These are phyloP conservation scores for Leucocoprinus leucothites DNA, from an alignment of 768 basidiomycete species.

Conservation along the genomic window DNA sequence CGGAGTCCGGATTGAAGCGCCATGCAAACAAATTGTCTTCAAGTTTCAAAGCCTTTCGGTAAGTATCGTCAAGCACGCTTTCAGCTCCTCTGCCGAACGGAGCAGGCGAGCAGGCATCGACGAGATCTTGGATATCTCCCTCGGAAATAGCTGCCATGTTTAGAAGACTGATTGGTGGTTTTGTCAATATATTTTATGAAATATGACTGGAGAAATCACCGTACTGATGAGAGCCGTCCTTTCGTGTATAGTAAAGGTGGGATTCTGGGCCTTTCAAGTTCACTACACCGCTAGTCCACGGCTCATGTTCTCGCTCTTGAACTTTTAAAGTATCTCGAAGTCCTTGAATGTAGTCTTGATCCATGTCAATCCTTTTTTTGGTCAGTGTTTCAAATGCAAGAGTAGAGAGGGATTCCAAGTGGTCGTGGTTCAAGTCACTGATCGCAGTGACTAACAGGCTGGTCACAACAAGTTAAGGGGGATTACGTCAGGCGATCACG, in stretches of 20 bases:
- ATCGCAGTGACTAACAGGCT: no score
- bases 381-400: no score
- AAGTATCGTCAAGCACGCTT: slow-evolving; percentile 24
- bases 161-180: no score
- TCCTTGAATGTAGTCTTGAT: neutral
- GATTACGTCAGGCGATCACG: no score
- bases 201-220: neutral
- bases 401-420: no score
- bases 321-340: neutral
- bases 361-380: no score
- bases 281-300: neutral
- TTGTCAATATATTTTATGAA: neutral
- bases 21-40: slow-evolving; percentile 18
- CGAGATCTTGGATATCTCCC: slow-evolving; percentile 9
- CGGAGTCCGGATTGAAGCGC: slow-evolving; percentile 22
- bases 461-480: no score
- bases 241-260: neutral
- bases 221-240: neutral
- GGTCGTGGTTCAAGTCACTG: no score
- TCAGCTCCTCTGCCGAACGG: slow-evolving; percentile 21
- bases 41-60: slow-evolving; percentile 24
- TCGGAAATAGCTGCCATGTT: neutral
- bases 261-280: neutral
- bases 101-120: slow-evolving; percentile 21
- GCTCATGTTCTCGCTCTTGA: neutral